These are phyloP conservation scores for Globisporangium apiculatum DNA, from an alignment of 352 stramenopile genomes.

Conservation along the genomic window DNA sequence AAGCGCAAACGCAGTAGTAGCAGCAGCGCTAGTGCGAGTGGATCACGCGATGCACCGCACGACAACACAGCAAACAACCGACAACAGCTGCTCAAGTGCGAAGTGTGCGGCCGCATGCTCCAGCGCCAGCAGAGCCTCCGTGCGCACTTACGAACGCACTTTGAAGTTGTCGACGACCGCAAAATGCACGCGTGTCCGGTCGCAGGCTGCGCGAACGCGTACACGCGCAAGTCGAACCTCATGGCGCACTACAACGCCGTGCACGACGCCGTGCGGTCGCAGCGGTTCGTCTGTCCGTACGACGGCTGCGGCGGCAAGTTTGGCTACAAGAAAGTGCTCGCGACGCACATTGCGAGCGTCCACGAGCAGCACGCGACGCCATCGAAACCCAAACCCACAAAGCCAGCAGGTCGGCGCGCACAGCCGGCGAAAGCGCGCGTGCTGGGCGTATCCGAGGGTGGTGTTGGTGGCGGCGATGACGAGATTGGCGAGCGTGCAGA, in stretches of 20 bases:
- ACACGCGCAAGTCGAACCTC: conserved; percentile 66
- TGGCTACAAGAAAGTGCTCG: conserved; percentile 68
- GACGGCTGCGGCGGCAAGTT: conserved; percentile 55
- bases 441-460: conserved; percentile 11
- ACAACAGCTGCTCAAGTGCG: conserved; percentile 26
- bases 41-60: neutral
- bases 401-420: conserved; percentile 22
- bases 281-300: conserved; percentile 56
- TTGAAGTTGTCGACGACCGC: conserved; percentile 51
- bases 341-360: conserved; percentile 53
- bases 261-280: conserved; percentile 49
- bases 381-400: conserved; percentile 19
- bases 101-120: conserved; percentile 47
- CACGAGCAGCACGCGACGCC: conserved; percentile 33
- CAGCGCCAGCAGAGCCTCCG: conserved; percentile 45
- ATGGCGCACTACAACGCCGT: conserved; percentile 72
- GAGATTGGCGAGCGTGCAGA: no score
- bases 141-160: conserved; percentile 54
- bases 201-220: conserved; percentile 44
- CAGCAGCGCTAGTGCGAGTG: no score
- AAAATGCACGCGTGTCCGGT: conserved; percentile 60
- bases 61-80: conserved; percentile 2
- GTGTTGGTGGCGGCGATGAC: neutral
- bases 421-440: conserved; percentile 22
- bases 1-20: conserved; percentile 1